Evolutionary conservation across 768 basidiomycete genomes (phyloP), one percentile per base, ranked within the genome.

Genomic region (Chalciporus piperatus): DNA sequence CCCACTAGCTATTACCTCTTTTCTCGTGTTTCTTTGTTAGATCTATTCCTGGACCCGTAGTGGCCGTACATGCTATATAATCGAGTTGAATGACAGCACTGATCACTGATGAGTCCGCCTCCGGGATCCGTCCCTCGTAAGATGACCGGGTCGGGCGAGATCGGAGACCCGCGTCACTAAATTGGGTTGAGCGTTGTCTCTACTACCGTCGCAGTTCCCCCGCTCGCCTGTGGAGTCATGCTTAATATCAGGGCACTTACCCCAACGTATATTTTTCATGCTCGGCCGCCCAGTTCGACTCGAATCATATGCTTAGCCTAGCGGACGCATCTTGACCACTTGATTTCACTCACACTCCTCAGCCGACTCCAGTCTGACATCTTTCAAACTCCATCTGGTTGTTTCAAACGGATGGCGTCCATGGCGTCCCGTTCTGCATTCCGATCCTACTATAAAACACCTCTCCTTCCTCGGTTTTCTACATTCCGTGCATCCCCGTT

Each of bases 401-500:
- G 27, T 27, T 7, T 27, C 27, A n/a, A 37, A 16, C 35, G 5
- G 16, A 37, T 37, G 33, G 25, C 27, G 6, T 51, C 41, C 8
- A 43, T 45, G 54, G 13, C 37, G 13, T 46, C n/a, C 35, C 14
- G 22, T 45, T 28, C 40, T 43, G 32, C 38, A 38, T 23, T 41
- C 38, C 33, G 32, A 38, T 35, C 42, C 22, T 54, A 14, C 35
- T 37, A 37, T 37, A 37, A 37, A 37, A 7, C 35, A 16, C 23
- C 14, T 38, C 16, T 35, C 25, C 1, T 30, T 39, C 12, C 6
- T 12, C 16, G n/a, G n/a, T 11, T 22, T n/a, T 4, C 30, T 32
- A 37, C 42, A 66, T 64, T 17, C 41, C 50, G 37, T 43, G 17
- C 52, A 13, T 51, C 45, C 33, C 23, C 54, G 1, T 61, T 58